These are phyloP conservation scores for Fragaria iinumae DNA, from an alignment of 306 rosid genomes.

Conservation along the genomic window DNA sequence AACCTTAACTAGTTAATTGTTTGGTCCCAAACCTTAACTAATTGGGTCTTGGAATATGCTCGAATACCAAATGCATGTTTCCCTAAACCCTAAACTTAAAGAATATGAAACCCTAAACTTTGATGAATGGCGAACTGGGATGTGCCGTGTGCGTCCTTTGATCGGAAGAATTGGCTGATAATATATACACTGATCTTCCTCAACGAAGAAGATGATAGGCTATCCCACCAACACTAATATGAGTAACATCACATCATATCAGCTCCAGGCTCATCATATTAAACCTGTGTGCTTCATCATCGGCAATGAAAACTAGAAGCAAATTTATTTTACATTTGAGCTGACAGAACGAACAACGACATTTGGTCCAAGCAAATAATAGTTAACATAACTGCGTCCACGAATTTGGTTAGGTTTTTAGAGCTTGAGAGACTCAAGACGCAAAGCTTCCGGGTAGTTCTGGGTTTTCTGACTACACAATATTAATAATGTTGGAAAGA, in stretches of 20 bases:
- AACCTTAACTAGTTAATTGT: not conserved
- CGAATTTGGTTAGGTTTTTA: not conserved
- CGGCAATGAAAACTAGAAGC: not conserved
- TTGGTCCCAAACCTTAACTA: not conserved
- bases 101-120: not conserved
- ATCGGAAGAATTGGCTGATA: not conserved
- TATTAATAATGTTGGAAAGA: not conserved
- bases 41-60: not conserved
- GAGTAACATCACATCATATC: not conserved
- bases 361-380: not conserved
- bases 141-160: no score
- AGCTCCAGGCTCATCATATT: not conserved
- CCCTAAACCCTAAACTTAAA: not conserved
- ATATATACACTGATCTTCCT: no score
- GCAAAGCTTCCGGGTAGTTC: not conserved
- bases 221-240: not conserved
- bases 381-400: not conserved
- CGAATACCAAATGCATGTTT: not conserved
- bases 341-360: not conserved
- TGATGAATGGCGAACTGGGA: not conserved
- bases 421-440: not conserved
- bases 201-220: not conserved
- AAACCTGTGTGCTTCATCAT: not conserved
- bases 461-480: not conserved
- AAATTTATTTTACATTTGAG: not conserved